Conservation (phyloP, 768 basidiomycete species). For the Macrocybe gigantea region DNA sequence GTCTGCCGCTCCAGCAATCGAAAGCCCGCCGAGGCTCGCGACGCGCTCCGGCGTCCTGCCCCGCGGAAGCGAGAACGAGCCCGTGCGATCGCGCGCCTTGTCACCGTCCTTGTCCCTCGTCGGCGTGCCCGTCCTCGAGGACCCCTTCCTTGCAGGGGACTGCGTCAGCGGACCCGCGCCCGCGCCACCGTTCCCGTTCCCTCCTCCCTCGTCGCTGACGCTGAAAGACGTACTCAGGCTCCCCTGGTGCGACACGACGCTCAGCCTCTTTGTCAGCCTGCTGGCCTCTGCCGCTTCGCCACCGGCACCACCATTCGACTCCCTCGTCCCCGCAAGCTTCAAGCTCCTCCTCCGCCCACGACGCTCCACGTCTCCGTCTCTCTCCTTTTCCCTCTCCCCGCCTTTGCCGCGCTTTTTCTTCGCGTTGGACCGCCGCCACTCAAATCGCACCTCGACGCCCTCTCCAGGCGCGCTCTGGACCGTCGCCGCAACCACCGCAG, state of each 20-base stretch:
- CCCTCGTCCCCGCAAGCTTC: not conserved
- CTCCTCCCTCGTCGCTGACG: conserved; percentile 15
- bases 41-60: conserved; percentile 1
- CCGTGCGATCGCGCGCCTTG: conserved; percentile 1
- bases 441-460: conserved; percentile 68
- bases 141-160: too few relatives aligned
- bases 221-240: conserved; percentile 27
- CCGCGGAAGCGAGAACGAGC: conserved; percentile 1
- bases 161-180: not conserved
- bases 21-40: conserved; percentile 3
- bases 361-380: conserved; percentile 8
- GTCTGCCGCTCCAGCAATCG: conserved; percentile 26
- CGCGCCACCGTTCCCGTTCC: conserved; percentile 3
- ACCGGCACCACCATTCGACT: conserved; percentile 5
- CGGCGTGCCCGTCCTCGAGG: conserved; percentile 1
- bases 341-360: conserved; percentile 5
- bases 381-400: conserved; percentile 25
- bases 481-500: not conserved
- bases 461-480: conserved; percentile 18
- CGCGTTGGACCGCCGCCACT: conserved; percentile 56
- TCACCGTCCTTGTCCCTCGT: conserved; percentile 1
- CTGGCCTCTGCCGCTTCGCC: not conserved
- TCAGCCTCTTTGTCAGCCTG: conserved; percentile 24
- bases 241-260: conserved; percentile 29
- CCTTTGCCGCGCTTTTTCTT: conserved; percentile 39